These are phyloP conservation scores for Rubia tinctorum DNA, from an alignment of 305 asterid genomes.

Conservation along the genomic window DNA sequence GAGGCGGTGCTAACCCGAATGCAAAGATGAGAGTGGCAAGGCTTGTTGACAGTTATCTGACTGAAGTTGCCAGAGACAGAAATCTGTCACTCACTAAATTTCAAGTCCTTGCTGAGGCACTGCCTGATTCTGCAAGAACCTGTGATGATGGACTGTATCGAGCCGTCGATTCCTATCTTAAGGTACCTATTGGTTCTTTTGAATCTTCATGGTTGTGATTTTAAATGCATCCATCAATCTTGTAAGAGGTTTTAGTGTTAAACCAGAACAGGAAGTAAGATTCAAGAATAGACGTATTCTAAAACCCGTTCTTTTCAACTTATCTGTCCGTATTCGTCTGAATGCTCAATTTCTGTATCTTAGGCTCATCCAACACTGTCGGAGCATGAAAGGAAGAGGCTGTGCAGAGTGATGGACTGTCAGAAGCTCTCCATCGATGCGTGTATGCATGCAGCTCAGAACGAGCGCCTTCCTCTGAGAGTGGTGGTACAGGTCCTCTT, in stretches of 20 bases:
- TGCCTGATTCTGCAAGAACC: constrained; percentile 85
- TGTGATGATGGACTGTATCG: constrained; percentile 86
- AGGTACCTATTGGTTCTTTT: constrained; percentile 38
- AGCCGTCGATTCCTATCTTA: constrained; percentile 88
- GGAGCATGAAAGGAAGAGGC: constrained; percentile 89
- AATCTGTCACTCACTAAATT: constrained; percentile 64
- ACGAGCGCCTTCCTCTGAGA: constrained; percentile 84
- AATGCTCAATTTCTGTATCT: neutral
- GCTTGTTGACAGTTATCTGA: constrained; percentile 80
- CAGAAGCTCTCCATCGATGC: constrained; percentile 93
- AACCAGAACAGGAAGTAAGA: too few species aligned
- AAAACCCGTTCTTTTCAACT: too few species aligned
- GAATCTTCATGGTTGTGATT: neutral
- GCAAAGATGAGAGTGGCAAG: constrained; percentile 87
- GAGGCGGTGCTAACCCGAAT: constrained; percentile 40
- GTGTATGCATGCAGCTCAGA: constrained; percentile 95
- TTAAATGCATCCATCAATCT: too few species aligned
- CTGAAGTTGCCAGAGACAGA: constrained; percentile 85
- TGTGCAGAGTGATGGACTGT: constrained; percentile 94
- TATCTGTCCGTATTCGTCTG: neutral
- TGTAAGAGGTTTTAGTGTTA: too few species aligned
- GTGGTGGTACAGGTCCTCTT: constrained; percentile 86
- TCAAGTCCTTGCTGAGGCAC: constrained; percentile 86
- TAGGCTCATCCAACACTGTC: constrained; percentile 92
- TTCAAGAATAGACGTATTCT: too few species aligned